phyloP scores from a whole-genome alignment of 129 eudicot genomes.

The Flaveria ramosissima region DNA sequence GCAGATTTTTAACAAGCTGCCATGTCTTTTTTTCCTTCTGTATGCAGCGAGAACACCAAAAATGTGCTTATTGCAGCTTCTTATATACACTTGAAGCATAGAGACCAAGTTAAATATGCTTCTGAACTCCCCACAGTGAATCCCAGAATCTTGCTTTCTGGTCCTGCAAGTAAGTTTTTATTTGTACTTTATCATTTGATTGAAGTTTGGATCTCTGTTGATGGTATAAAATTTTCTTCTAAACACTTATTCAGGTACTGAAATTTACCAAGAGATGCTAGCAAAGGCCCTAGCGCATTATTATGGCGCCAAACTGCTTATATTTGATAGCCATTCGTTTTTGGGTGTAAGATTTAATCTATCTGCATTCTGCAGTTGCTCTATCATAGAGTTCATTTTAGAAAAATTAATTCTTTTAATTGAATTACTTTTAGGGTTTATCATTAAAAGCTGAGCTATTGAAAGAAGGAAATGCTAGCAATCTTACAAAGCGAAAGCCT shows the following conservation, averaged over 20 bases:
- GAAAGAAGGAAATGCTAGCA: slow-evolving; percentile 54
- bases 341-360: slow-evolving; percentile 63
- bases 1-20: not conserved
- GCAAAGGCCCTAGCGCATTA: slow-evolving; percentile 85
- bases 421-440: slow-evolving; percentile 48
- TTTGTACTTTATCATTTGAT: not conserved
- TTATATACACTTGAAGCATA: slow-evolving; percentile 79
- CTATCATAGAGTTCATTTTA: not conserved
- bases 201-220: not conserved
- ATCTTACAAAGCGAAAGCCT: slow-evolving; percentile 40
- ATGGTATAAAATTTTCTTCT: not conserved
- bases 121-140: slow-evolving; percentile 73
- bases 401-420: slow-evolving; percentile 7
- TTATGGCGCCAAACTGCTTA: slow-evolving; percentile 85
- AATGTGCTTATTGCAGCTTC: slow-evolving; percentile 91
- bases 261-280: slow-evolving; percentile 90
- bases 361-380: not conserved
- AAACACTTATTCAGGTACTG: slow-evolving; percentile 62
- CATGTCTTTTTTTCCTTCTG: slow-evolving; percentile 3
- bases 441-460: slow-evolving; percentile 59
- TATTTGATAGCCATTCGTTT: slow-evolving; percentile 68
- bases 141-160: slow-evolving; percentile 89
- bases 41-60: slow-evolving; percentile 84
- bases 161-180: slow-evolving; percentile 74
- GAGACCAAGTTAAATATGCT: slow-evolving; percentile 70